A percentile compares a stretch with the other conserved stretches of the same genome.
These are phyloP conservation scores for Lyophyllum shimeji DNA, from an alignment of 768 basidiomycete genomes.

Conservation along the genomic window DNA sequence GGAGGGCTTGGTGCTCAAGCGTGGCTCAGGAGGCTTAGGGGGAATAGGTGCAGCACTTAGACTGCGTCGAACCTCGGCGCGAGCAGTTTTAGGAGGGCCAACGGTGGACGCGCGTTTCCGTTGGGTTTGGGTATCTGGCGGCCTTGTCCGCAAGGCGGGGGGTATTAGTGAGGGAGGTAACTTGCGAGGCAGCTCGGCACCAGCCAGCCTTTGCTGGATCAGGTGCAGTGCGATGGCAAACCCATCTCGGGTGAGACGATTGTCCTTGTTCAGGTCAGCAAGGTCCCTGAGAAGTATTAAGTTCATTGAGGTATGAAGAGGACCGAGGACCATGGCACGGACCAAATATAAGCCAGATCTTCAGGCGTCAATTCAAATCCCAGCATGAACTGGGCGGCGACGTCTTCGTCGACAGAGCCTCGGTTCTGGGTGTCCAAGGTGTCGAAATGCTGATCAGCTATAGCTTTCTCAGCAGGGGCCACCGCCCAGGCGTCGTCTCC, in stretches of 20 bases:
- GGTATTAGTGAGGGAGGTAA: constrained; percentile 33
- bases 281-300: constrained; percentile 27
- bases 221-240: constrained; percentile 39
- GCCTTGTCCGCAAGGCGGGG: constrained; percentile 21
- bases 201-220: constrained; percentile 29
- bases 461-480: constrained; percentile 24
- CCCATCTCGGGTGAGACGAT: constrained; percentile 33
- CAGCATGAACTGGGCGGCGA: constrained; percentile 31
- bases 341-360: constrained; percentile 39
- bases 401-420: constrained; percentile 33
- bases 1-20: not conserved
- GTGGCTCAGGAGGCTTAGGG: constrained; percentile 14
- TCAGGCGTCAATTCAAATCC: constrained; percentile 30
- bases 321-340: constrained; percentile 3
- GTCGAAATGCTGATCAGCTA: constrained; percentile 31
- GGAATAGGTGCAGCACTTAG: constrained; percentile 4
- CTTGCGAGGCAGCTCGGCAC: constrained; percentile 29
- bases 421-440: constrained; percentile 26
- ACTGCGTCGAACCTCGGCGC: not conserved
- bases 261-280: constrained; percentile 32
- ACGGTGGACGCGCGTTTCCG: constrained; percentile 4
- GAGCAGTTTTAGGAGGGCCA: constrained; percentile 1
- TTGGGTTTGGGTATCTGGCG: constrained; percentile 1
- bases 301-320: not conserved
- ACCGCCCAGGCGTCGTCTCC: constrained; percentile 25